Conservation (phyloP, 352 stramenopile genomes). For the Thalassiosira mediterranea region DNA sequence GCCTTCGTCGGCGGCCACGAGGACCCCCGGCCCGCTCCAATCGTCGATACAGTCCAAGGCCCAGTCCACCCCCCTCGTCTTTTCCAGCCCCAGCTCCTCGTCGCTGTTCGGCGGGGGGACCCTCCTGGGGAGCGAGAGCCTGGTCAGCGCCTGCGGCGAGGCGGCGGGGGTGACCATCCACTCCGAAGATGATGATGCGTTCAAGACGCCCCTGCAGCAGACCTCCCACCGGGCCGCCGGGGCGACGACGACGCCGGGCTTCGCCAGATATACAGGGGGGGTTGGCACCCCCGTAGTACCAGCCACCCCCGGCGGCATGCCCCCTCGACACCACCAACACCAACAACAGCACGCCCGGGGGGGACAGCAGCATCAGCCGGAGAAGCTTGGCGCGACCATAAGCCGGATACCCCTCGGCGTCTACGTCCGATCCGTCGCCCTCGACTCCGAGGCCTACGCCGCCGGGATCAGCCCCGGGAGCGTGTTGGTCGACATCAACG, state of each 20-base stretch:
- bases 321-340: conserved; percentile 1
- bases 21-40: too few species aligned
- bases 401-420: conserved; percentile 67
- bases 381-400: conserved; percentile 73
- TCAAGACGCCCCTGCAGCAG: too few species aligned
- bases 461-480: conserved; percentile 56
- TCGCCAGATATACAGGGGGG: background rate
- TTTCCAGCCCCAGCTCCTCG: conserved; percentile 2
- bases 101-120: conserved; percentile 7
- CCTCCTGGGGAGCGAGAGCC: background rate
- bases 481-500: conserved; percentile 75
- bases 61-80: conserved; percentile 15
- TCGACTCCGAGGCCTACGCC: conserved; percentile 58
- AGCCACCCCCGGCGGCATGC: background rate
- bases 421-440: conserved; percentile 58
- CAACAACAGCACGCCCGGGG: background rate
- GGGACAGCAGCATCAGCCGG: conserved; percentile 1
- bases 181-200: too few species aligned
- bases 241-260: too few species aligned
- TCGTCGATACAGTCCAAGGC: too few species aligned
- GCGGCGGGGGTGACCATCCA: background rate
- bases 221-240: too few species aligned
- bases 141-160: conserved; percentile 1
- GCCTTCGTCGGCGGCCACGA: too few species aligned
- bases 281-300: background rate